Evolutionary conservation across 2,329 filamentous ascomycete species (phyloP), one percentile per base, ranked within the genome.

Genomic region (Curvularia spicifera): DNA sequence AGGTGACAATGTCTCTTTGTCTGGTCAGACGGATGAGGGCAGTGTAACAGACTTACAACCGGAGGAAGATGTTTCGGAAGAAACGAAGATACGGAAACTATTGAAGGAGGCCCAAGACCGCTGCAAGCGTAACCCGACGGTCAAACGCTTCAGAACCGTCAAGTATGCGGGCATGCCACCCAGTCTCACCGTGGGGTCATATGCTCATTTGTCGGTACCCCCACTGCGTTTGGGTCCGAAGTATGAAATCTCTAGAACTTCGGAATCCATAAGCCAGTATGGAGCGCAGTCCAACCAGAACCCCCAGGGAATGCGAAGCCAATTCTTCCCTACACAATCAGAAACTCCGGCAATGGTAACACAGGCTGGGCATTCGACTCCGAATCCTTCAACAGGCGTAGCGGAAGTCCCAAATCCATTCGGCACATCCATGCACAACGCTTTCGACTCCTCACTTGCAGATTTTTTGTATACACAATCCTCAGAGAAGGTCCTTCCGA

Each of bases 121-220:
- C 33, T 62, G 65, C 39, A 69, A 70, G 33, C 66, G 68, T 12
- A 65, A 68, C 26, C 64, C 66, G 4, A 67, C 57, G 1, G 56
- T 70, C 4, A 61, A 66, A 48, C 63, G 67, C 3, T 68, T 65
- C 28, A 47, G 56, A 10, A 66, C 66, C 1, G 60, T 67, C 5
- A 63, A 61, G 40, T 58, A 61, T 18, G 56, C 44, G 13, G 43
- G 45, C 9, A 20, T 56, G 22, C 60, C 56, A 20, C 4, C 29
- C 4, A 56, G 55, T 28, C 44, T 62, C 1, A 53, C 52, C 8
- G 42, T 35, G 54, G 54, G 1, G 9, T 47, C 28, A 31, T 5
- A 15, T 20, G 8, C 44, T 6, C 44, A 22, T 47, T 22, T 18
- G 18, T 33, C 18, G 18, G 44, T 35, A 33, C 44, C 44, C 33